phyloP scores from a whole-genome alignment of 306 rosid species.

The Pueraria montana region DNA sequence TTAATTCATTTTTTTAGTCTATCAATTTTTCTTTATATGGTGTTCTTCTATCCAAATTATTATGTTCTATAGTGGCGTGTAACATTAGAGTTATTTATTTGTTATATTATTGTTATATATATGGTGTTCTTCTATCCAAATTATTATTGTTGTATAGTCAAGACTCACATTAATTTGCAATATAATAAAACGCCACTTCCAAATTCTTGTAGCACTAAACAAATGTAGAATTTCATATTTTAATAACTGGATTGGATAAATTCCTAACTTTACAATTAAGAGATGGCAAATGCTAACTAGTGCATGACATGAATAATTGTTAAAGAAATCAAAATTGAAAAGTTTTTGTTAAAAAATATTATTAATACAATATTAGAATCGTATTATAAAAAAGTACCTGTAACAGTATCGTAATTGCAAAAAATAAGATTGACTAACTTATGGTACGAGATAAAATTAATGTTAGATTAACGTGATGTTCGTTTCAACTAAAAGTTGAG shows the following conservation, averaged over 20 bases:
- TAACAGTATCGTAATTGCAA: no score
- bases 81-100: not conserved
- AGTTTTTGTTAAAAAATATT: not conserved
- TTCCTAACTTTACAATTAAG: not conserved
- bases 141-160: not conserved
- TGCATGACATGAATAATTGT: not conserved
- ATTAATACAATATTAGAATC: no score
- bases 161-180: not conserved
- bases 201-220: not conserved
- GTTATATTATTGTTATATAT: no score
- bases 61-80: not conserved
- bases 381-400: no score
- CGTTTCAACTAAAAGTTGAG: no score
- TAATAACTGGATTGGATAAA: not conserved
- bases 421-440: no score
- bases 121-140: no score
- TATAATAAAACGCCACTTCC: not conserved
- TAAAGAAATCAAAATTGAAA: not conserved
- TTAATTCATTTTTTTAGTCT: not conserved
- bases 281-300: no score
- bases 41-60: not conserved
- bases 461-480: no score
- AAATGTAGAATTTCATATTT: not conserved
- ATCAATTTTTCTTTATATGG: not conserved
- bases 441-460: no score